A percentile compares a stretch with the other conserved stretches of the same genome.
Evolutionary conservation across 331 rosid species (phyloP).

Genomic region (Telfairia occidentalis): DNA sequence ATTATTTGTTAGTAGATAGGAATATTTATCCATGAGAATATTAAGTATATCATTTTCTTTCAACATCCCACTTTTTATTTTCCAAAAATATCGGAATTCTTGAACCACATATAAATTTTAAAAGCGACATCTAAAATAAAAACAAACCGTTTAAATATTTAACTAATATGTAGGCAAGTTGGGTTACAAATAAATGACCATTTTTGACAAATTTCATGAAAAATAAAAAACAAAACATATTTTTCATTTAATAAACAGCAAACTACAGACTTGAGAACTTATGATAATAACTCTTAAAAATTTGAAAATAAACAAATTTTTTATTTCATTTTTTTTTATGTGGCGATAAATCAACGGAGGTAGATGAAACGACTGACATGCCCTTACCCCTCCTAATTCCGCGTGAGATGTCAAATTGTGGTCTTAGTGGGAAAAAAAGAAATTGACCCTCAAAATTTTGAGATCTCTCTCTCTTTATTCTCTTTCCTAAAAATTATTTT

Average conservation of each 20-base stretch:
- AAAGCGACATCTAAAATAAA: neutral
- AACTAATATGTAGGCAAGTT: neutral
- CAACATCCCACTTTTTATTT: neutral
- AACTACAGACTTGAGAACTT: neutral
- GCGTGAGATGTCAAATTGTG: neutral
- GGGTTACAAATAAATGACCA: neutral
- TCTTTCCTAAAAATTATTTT: no score
- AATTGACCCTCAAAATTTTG: neutral
- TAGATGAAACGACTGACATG: neutral
- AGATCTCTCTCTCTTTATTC: no score
- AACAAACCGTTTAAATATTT: neutral
- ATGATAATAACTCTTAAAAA: neutral
- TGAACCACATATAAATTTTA: neutral
- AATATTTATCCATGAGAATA: neutral
- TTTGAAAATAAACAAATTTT: neutral
- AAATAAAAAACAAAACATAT: neutral
- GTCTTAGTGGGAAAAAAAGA: neutral
- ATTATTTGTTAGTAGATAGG: neutral
- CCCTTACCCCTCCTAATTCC: slow-evolving; percentile 1
- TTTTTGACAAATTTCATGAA: neutral
- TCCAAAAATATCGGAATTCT: neutral
- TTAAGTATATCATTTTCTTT: neutral
- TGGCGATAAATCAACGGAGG: neutral
- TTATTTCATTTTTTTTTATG: neutral
- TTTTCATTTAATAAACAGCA: neutral